Percentiles rank a stretch among this genome's conserved stretches.
These are phyloP conservation scores for Trichoderma harzianum DNA, from an alignment of 2,329 filamentous ascomycete species.

Conservation along the genomic window DNA sequence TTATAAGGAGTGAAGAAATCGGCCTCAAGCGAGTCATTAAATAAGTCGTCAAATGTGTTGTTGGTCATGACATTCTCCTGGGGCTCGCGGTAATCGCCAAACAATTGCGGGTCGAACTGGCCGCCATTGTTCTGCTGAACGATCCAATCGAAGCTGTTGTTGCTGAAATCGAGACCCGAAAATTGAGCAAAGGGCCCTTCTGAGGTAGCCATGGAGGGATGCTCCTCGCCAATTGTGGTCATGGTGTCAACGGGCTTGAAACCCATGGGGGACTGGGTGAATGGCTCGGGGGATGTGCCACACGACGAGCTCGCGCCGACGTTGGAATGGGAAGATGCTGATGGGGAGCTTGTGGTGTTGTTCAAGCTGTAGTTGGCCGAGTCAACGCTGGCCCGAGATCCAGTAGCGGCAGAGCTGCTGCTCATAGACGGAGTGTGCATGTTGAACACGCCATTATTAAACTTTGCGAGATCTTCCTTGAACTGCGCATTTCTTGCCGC, in stretches of 20 bases:
- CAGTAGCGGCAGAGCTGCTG: constrained; percentile 43
- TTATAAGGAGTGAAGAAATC: constrained; percentile 84
- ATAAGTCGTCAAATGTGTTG: constrained; percentile 68
- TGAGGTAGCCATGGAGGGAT: constrained; percentile 41
- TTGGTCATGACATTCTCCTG: constrained; percentile 73
- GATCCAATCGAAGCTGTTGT: constrained; percentile 67
- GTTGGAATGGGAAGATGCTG: constrained; percentile 59
- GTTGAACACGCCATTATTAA: constrained; percentile 38
- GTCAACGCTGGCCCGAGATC: constrained; percentile 50
- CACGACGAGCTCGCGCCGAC: constrained; percentile 62
- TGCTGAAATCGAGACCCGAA: constrained; percentile 40
- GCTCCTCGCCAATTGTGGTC: constrained; percentile 65
- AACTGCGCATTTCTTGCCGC: constrained; percentile 26
- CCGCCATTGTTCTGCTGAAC: constrained; percentile 79
- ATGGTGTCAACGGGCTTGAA: constrained; percentile 61
- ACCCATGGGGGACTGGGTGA: constrained; percentile 65
- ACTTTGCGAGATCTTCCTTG: constrained; percentile 52
- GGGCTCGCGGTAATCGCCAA: constrained; percentile 87
- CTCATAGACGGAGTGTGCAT: constrained; percentile 57
- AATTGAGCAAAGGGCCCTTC: constrained; percentile 34
- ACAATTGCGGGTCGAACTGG: constrained; percentile 86
- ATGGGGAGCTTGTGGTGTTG: constrained; percentile 61
- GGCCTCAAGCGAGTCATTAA: constrained; percentile 74
- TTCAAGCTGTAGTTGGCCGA: constrained; percentile 46
- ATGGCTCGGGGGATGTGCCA: constrained; percentile 75